phyloP scores from a whole-genome alignment of 169 alveolate genomes.

The Eimeria acervulina region DNA sequence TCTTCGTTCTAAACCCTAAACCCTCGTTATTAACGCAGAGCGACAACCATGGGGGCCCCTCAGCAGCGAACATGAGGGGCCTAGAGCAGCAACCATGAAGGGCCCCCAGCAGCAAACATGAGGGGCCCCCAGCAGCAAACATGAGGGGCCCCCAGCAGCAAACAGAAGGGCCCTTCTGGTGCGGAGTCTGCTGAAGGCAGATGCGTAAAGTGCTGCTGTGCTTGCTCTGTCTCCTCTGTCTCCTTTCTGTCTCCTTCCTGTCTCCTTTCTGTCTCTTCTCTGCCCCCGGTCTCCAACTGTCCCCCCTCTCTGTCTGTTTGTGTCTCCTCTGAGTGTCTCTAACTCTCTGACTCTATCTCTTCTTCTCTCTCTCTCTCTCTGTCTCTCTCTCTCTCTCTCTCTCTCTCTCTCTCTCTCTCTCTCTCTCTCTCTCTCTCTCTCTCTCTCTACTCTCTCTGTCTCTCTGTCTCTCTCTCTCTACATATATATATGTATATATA shows the following conservation, averaged over 20 bases:
- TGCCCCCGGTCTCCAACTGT: no score
- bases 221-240: neutral
- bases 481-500: neutral
- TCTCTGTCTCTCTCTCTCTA: neutral
- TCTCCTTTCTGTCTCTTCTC: no score
- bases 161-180: neutral
- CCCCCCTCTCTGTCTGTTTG: no score
- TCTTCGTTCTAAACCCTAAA: neutral
- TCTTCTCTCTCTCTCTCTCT: no score
- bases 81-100: neutral
- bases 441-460: no score
- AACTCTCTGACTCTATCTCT: neutral
- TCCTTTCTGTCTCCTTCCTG: no score
- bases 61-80: neutral
- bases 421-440: no score
- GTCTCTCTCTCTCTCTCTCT: no score
- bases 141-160: slow-evolving; percentile 31
- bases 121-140: slow-evolving; percentile 6
- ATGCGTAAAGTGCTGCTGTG: neutral
- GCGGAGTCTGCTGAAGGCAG: no score
- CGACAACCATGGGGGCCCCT: neutral
- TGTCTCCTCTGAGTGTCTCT: neutral
- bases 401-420: no score
- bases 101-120: neutral
- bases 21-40: neutral